Evolutionary conservation across 2,329 filamentous ascomycete genomes (phyloP).

Genomic region (Aspergillus fumigatiaffinis): DNA sequence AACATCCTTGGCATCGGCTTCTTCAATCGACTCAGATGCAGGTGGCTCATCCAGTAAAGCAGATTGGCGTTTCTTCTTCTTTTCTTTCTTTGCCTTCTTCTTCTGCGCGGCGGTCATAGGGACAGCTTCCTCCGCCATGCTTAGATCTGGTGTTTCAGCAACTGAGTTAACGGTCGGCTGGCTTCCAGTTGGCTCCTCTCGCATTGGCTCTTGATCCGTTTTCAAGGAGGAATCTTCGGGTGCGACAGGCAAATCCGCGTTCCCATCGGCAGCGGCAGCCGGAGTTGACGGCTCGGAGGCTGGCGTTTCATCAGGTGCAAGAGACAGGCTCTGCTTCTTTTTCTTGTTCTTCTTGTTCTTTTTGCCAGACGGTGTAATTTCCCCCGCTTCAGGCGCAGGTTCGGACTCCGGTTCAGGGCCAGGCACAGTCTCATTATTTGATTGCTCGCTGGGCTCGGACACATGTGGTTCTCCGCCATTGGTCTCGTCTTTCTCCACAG

Average conservation of each 20-base stretch:
- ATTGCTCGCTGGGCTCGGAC: constrained; percentile 2
- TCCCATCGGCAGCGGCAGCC: neutral
- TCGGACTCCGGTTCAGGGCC: constrained; percentile 8
- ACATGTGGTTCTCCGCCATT: constrained; percentile 20
- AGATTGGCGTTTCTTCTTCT: constrained; percentile 17
- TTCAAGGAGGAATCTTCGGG: constrained; percentile 1
- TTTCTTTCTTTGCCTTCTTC: constrained; percentile 26
- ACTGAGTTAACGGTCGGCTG: constrained; percentile 1
- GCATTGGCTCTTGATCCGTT: neutral
- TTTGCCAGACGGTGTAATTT: constrained; percentile 8
- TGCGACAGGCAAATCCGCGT: constrained; percentile 1
- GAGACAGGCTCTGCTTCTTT: constrained; percentile 11
- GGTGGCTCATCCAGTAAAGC: constrained; percentile 4
- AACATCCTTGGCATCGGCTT: neutral
- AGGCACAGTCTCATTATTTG: neutral
- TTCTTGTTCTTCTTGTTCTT: constrained; percentile 20
- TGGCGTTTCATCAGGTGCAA: constrained; percentile 2
- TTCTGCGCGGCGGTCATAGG: constrained; percentile 20
- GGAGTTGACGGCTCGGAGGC: neutral
- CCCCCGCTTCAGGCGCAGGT: constrained; percentile 11
- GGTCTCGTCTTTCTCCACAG: constrained; percentile 16
- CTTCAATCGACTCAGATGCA: neutral
- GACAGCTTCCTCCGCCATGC: constrained; percentile 1
- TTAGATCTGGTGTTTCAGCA: constrained; percentile 2
- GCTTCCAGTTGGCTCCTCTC: constrained; percentile 5